phyloP scores from a whole-genome alignment of 495 filamentous ascomycete species.

The Aspergillus bridgeri region DNA sequence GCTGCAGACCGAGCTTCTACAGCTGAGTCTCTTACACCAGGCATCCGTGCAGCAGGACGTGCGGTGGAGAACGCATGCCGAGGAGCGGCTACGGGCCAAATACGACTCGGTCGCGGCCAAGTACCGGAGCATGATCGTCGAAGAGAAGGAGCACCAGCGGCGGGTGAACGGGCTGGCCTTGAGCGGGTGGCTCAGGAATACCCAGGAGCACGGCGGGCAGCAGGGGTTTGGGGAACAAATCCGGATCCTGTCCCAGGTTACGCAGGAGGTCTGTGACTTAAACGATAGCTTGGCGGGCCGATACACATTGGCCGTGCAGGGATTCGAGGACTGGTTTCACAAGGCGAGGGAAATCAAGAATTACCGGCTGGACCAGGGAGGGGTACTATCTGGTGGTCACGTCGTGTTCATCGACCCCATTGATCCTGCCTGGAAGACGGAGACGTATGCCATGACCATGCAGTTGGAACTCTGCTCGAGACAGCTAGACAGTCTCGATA shows the following conservation, averaged over 20 bases:
- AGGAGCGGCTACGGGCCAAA: slow-evolving; percentile 32
- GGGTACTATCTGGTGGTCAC: slow-evolving; percentile 8
- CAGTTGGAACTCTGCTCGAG: slow-evolving; percentile 41
- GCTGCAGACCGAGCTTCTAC: slow-evolving; percentile 69
- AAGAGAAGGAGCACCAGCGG: slow-evolving; percentile 39
- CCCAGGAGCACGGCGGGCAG: slow-evolving; percentile 25
- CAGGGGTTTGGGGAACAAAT: slow-evolving; percentile 39
- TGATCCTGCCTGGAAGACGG: slow-evolving; percentile 41
- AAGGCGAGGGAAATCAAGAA: slow-evolving; percentile 30
- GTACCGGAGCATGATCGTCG: slow-evolving; percentile 31
- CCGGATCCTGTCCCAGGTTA: slow-evolving; percentile 39
- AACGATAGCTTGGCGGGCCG: slow-evolving; percentile 24
- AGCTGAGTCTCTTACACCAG: slow-evolving; percentile 66
- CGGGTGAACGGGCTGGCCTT: slow-evolving; percentile 40
- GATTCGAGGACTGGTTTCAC: slow-evolving; percentile 47
- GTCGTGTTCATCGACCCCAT: slow-evolving; percentile 41
- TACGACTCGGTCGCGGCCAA: slow-evolving; percentile 37
- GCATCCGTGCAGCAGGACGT: slow-evolving; percentile 28
- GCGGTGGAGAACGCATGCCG: slow-evolving; percentile 36
- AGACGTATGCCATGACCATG: slow-evolving; percentile 31
- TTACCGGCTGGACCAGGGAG: slow-evolving; percentile 10
- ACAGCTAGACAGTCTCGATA: slow-evolving; percentile 36
- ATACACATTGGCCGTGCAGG: slow-evolving; percentile 30
- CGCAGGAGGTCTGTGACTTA: slow-evolving; percentile 42
- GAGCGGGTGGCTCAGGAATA: slow-evolving; percentile 36